Percentiles rank a stretch among this genome's conserved stretches.
These are phyloP conservation scores for Neoscytalidium dimidiatum DNA, from an alignment of 2,329 filamentous ascomycete species.

Conservation along the genomic window DNA sequence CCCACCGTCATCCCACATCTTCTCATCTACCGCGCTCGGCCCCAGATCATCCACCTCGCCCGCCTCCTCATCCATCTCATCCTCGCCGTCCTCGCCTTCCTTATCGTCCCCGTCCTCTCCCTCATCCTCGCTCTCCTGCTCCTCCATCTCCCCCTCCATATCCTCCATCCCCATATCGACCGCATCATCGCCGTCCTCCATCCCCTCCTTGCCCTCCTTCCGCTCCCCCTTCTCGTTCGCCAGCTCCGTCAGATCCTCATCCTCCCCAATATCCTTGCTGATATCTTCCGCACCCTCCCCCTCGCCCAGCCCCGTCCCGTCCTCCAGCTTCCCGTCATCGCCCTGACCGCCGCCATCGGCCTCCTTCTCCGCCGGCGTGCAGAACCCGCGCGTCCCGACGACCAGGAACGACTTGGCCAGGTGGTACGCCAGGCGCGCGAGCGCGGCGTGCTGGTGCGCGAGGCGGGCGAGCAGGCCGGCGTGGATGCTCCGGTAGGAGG, in stretches of 20 bases:
- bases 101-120: constrained; percentile 56
- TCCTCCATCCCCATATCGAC: constrained; percentile 94
- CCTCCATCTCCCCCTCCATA: constrained; percentile 80
- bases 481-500: constrained; percentile 69
- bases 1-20: constrained; percentile 90
- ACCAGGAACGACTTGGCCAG: constrained; percentile 77
- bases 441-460: constrained; percentile 66
- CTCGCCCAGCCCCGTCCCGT: constrained; percentile 89
- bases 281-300: constrained; percentile 96
- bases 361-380: constrained; percentile 80
- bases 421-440: constrained; percentile 72
- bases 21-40: constrained; percentile 89
- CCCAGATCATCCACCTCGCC: constrained; percentile 91
- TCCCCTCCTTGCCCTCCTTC: constrained; percentile 62
- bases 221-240: constrained; percentile 76
- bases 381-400: constrained; percentile 84
- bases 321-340: constrained; percentile 78
- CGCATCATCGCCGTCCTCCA: constrained; percentile 80
- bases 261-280: constrained; percentile 91
- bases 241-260: constrained; percentile 89
- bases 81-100: constrained; percentile 57
- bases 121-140: constrained; percentile 54
- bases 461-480: constrained; percentile 60
- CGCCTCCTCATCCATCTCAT: constrained; percentile 80
- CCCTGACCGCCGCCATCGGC: constrained; percentile 57